A percentile compares a stretch with the other conserved stretches of the same genome.
Evolutionary conservation across 805 yeast species (phyloP).

Genomic region (Cyberlindnera mrakii): DNA sequence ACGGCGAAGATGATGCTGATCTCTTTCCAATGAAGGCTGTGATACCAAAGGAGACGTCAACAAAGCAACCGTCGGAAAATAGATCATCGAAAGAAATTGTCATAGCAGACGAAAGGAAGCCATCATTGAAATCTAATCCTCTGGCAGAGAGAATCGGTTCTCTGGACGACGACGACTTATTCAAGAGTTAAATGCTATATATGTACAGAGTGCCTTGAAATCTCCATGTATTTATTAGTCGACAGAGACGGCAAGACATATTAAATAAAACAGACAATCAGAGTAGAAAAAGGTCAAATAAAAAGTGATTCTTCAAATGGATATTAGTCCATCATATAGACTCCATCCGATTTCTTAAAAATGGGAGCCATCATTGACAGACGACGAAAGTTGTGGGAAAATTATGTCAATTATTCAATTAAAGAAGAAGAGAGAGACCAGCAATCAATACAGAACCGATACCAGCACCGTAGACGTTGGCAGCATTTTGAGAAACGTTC

Average conservation of each 20-base stretch:
- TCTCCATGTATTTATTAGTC: no score
- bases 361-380: background rate
- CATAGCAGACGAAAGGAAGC: background rate
- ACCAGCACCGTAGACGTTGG: conserved; percentile 26
- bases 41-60: background rate
- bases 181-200: background rate
- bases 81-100: background rate
- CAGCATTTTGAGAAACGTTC: conserved; percentile 22
- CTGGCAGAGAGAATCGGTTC: background rate
- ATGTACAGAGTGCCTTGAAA: no score
- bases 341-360: background rate
- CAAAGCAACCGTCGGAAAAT: background rate
- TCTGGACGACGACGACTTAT: conserved; percentile 1
- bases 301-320: background rate
- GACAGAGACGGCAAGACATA: no score
- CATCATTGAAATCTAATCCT: background rate
- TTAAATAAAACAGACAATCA: no score
- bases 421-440: conserved; percentile 42
- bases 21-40: conserved; percentile 16
- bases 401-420: conserved; percentile 10
- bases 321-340: background rate
- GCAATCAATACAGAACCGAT: conserved; percentile 44
- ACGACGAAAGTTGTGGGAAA: no score
- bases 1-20: conserved; percentile 13
- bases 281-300: no score